These are phyloP conservation scores for Zostera marina DNA, from an alignment of 116 monocot species.

Conservation along the genomic window DNA sequence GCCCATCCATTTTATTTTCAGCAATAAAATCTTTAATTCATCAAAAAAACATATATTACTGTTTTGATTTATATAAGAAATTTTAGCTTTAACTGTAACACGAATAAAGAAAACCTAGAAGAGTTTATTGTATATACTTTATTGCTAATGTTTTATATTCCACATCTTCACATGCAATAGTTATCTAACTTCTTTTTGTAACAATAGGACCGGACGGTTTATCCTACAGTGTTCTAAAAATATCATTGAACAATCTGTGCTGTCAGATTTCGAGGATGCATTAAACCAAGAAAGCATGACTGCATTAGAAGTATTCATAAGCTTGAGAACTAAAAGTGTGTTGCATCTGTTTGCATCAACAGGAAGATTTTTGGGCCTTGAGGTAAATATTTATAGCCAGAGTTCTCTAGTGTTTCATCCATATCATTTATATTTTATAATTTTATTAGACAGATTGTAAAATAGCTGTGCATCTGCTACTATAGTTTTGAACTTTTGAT, in stretches of 20 bases:
- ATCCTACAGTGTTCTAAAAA: conserved; percentile 67
- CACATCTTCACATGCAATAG: not conserved
- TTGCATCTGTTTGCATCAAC: conserved; percentile 83
- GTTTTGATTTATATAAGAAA: no score
- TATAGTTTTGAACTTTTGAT: no score
- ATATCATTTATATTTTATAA: no score
- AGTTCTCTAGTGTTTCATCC: not conserved
- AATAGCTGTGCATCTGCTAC: no score
- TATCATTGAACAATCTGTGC: conserved; percentile 40
- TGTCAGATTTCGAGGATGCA: conserved; percentile 61
- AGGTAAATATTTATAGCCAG: conserved; percentile 25
- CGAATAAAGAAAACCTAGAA: no score
- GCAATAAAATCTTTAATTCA: no score
- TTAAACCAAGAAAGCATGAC: conserved; percentile 62
- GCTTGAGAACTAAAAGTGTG: conserved; percentile 89
- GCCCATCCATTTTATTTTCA: no score
- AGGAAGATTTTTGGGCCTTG: conserved; percentile 72
- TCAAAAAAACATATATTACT: no score
- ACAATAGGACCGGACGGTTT: conserved; percentile 69
- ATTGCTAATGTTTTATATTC: not conserved
- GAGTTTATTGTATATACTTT: not conserved
- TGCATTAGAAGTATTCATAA: conserved; percentile 65
- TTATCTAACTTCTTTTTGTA: conserved; percentile 5
- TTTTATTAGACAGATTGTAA: no score
- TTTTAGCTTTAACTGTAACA: no score